Base-by-base conservation (phyloP, 805 yeast genomes). In the Saccharomycopsis fermentans region DNA sequence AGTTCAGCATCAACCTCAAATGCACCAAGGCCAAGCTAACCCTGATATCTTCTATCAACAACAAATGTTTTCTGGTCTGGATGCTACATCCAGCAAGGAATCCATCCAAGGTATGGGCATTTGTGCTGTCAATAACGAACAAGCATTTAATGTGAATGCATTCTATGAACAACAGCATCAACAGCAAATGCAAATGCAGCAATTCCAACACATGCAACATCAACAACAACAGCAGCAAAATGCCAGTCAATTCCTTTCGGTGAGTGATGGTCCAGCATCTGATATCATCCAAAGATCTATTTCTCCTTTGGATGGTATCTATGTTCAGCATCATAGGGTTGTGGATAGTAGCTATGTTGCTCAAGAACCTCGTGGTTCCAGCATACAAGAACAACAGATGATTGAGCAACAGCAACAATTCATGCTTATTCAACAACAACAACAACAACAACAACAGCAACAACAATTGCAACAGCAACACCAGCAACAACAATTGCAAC, bases 121-220 rank as follows among this genome's bases (percentile, higher is more conserved):
- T 36, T 54, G 52, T 16, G 47, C 29, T 37, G 34, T 48, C 14
- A 47, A 24, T 24, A 36, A 29, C n/a, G 55, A 39, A 12, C 54
- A 55, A 35, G 55, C 55, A 32, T 55, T 56, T 17, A 58, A 59
- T 36, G 54, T 58, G 57, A 54, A 56, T 26, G 62, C 62, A 26
- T 56, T 21, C 36, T 55, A 54, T 34, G 52, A 60, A 50, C 61
- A 60, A 52, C 61, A 58, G 54, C 43, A 39, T 36, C 56, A 60
- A 37, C 56, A 53, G 27, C 62, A 36, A 26, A 43, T 43, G 29
- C 56, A 47, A 40, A 27, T 57, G 55, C 60, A 63, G 29, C 63
- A 56, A 52, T 21, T 55, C 14, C 62, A 60, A 52, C 62, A 60
- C 34, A 55, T 36, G 48, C 63, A 63, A 54, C 63, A 55, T 34